These are phyloP conservation scores for Teratosphaeria gauchensis DNA, from an alignment of 2,329 filamentous ascomycete species.

Conservation along the genomic window DNA sequence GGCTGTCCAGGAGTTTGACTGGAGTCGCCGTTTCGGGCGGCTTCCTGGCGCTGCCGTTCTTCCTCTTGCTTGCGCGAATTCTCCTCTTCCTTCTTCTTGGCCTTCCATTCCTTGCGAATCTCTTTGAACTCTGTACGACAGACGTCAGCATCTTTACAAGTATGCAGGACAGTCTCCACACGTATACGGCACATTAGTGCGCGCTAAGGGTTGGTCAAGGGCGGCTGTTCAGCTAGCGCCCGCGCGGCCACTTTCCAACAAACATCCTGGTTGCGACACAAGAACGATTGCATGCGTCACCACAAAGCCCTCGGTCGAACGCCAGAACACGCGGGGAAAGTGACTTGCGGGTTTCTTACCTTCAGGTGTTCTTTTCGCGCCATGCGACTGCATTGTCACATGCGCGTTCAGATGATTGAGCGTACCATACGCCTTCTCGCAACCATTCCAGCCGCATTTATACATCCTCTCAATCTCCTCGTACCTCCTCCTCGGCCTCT, in stretches of 20 bases:
- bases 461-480: conserved; percentile 99
- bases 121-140: conserved; percentile 80
- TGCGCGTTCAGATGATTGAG: conserved; percentile 96
- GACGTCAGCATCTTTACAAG: conserved; percentile 26
- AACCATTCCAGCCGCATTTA: conserved; percentile 97
- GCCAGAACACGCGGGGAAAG: not conserved
- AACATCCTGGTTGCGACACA: conserved; percentile 14
- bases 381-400: conserved; percentile 97
- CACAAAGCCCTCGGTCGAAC: not conserved
- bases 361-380: conserved; percentile 89
- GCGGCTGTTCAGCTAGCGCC: conserved; percentile 21
- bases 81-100: conserved; percentile 98
- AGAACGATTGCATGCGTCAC: conserved; percentile 1
- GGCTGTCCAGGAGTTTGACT: conserved; percentile 38
- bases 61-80: conserved; percentile 81
- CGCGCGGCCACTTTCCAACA: conserved; percentile 18
- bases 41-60: conserved; percentile 64
- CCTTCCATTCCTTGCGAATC: conserved; percentile 98
- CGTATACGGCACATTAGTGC: conserved; percentile 15
- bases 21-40: conserved; percentile 43
- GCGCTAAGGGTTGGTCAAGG: conserved; percentile 23
- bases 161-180: conserved; percentile 16
- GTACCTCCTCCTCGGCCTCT: conserved; percentile 83
- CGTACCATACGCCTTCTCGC: conserved; percentile 96
- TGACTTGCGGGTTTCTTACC: conserved; percentile 50